phyloP scores from a whole-genome alignment of 2,329 filamentous ascomycete genomes.

The Allantophomopsis cytisporea region DNA sequence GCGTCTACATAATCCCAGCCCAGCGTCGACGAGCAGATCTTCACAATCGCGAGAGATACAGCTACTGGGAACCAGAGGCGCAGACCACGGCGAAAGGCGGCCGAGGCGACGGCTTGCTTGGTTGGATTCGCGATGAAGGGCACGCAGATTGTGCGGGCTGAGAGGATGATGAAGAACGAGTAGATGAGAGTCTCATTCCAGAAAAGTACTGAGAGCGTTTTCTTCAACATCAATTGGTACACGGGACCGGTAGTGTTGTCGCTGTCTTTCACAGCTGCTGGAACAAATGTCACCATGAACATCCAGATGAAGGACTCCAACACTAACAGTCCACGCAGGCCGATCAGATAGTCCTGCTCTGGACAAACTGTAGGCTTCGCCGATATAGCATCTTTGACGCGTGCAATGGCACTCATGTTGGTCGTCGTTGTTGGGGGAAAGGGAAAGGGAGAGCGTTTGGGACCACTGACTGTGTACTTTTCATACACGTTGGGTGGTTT shows the following conservation, averaged over 20 bases:
- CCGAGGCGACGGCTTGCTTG: constrained; percentile 21
- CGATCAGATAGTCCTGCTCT: constrained; percentile 21
- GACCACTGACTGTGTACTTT: too few species aligned
- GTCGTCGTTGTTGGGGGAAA: too few species aligned
- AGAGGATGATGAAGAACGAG: constrained; percentile 29
- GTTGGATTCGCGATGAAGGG: constrained; percentile 24
- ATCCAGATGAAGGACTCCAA: constrained; percentile 28
- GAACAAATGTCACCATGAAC: constrained; percentile 29
- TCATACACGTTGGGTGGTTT: too few species aligned
- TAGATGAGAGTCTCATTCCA: constrained; percentile 30
- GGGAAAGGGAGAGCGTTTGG: too few species aligned
- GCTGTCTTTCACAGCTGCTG: constrained; percentile 22
- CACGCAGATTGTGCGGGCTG: constrained; percentile 25
- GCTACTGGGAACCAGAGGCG: constrained; percentile 26
- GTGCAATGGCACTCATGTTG: too few species aligned
- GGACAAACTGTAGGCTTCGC: constrained; percentile 2
- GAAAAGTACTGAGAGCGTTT: constrained; percentile 27
- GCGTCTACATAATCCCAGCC: constrained; percentile 20
- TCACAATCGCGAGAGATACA: constrained; percentile 23
- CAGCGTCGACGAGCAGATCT: constrained; percentile 19
- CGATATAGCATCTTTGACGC: neutral
- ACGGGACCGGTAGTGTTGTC: constrained; percentile 20
- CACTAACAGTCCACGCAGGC: constrained; percentile 27
- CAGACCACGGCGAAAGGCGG: constrained; percentile 25
- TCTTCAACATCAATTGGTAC: constrained; percentile 26